A percentile compares a stretch with the other conserved stretches of the same genome.
Conservation (phyloP, 768 basidiomycete genomes). For the Mrakia blollopis region DNA sequence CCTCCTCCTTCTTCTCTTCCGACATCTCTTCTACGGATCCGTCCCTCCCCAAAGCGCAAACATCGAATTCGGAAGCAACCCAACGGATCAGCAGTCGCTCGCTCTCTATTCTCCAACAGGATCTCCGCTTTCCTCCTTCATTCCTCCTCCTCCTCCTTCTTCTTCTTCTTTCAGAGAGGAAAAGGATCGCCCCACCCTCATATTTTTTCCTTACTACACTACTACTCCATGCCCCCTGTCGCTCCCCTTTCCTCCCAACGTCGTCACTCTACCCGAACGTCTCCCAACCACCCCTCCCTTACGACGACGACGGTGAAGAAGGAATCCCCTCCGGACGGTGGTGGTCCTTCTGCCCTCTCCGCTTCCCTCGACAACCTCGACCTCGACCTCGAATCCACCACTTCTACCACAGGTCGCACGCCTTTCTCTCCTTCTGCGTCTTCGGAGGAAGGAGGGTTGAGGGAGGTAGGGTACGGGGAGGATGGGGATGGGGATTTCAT, state of each 20-base stretch:
- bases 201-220: too few relatives aligned
- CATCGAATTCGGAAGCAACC: too few relatives aligned
- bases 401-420: background rate
- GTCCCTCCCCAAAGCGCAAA: too few relatives aligned
- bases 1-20: too few relatives aligned
- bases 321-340: background rate
- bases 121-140: too few relatives aligned
- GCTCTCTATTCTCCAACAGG: too few relatives aligned
- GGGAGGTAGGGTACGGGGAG: background rate
- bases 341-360: background rate
- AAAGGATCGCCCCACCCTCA: too few relatives aligned
- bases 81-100: too few relatives aligned
- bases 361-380: background rate
- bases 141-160: too few relatives aligned
- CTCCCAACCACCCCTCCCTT: background rate
- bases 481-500: background rate
- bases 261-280: background rate
- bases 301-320: background rate
- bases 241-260: background rate
- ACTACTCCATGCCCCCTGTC: background rate
- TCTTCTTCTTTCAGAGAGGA: too few relatives aligned
- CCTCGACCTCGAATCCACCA: background rate
- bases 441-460: background rate
- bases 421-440: conserved; percentile 1
- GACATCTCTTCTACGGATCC: too few relatives aligned